Conservation (phyloP, 768 basidiomycete species). For the Mycena kentingensis region DNA sequence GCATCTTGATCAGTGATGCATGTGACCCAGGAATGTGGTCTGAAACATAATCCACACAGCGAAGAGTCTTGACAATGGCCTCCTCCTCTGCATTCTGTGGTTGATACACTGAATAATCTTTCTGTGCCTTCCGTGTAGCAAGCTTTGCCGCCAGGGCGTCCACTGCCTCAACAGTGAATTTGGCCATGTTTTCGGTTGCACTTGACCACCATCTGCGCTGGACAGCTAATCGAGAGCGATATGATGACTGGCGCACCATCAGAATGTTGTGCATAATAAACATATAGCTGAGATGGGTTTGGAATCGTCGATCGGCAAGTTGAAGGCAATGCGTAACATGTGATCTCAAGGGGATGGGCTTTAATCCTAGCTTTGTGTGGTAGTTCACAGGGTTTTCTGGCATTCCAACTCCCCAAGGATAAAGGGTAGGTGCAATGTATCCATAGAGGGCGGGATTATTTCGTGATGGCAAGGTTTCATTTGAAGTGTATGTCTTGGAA, state of each 20-base stretch:
- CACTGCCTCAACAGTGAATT: slow-evolving; percentile 4
- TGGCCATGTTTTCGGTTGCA: neutral
- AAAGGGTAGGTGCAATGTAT: slow-evolving; percentile 16
- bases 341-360: neutral
- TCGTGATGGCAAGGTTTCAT: neutral
- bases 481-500: neutral
- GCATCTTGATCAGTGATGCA: slow-evolving; percentile 11
- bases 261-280: slow-evolving; percentile 21
- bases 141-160: neutral
- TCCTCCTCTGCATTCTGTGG: slow-evolving; percentile 8
- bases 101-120: neutral
- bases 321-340: slow-evolving; percentile 4
- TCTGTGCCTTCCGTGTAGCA: neutral
- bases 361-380: neutral
- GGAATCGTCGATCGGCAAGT: slow-evolving; percentile 11
- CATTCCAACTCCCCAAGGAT: slow-evolving; percentile 12
- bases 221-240: slow-evolving; percentile 3
- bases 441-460: slow-evolving; percentile 22
- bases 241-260: slow-evolving; percentile 10
- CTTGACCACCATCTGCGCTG: slow-evolving; percentile 3
- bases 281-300: slow-evolving; percentile 14
- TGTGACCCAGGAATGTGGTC: slow-evolving; percentile 23
- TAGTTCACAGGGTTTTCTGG: slow-evolving; percentile 9
- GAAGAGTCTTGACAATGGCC: slow-evolving; percentile 13
- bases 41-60: slow-evolving; percentile 22